A percentile compares a stretch with the other conserved stretches of the same genome.
Evolutionary conservation across 768 basidiomycete genomes (phyloP).

Genomic region (Inosperma sp.): DNA sequence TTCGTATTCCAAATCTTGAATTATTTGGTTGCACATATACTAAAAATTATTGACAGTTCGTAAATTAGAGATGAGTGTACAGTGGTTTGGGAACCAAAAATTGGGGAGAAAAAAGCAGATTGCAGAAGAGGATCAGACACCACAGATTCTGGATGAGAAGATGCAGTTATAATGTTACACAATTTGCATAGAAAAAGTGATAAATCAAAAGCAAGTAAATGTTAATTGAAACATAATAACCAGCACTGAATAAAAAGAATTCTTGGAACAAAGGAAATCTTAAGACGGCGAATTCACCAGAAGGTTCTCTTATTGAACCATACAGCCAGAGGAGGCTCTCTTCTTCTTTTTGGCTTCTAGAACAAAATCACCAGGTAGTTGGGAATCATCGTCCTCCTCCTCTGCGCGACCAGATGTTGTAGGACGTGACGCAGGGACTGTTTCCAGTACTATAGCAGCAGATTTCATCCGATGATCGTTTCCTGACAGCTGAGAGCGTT

Average conservation of each 20-base stretch:
- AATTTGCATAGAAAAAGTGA: background rate
- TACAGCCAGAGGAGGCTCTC: constrained; percentile 37
- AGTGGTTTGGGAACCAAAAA: too few relatives aligned
- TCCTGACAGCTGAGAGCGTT: constrained; percentile 19
- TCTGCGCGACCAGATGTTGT: constrained; percentile 8
- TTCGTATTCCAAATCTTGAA: too few relatives aligned
- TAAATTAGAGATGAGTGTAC: too few relatives aligned
- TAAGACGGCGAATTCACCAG: background rate
- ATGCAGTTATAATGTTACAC: too few relatives aligned
- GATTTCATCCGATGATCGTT: background rate
- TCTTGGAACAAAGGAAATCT: background rate
- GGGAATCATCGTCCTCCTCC: constrained; percentile 21
- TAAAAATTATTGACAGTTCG: too few relatives aligned
- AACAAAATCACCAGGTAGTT: constrained; percentile 35
- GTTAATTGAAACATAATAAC: too few relatives aligned
- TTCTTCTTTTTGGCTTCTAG: constrained; percentile 35
- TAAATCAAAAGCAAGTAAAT: too few relatives aligned
- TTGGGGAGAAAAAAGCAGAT: too few relatives aligned
- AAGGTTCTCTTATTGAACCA: constrained; percentile 38
- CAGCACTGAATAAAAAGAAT: too few relatives aligned
- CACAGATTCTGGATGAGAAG: too few relatives aligned
- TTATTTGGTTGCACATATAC: too few relatives aligned
- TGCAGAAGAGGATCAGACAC: too few relatives aligned
- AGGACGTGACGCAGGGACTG: constrained; percentile 6
- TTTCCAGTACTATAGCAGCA: constrained; percentile 3